Conservation (phyloP, 805 yeast species). For the Isabelozyma heimii region DNA sequence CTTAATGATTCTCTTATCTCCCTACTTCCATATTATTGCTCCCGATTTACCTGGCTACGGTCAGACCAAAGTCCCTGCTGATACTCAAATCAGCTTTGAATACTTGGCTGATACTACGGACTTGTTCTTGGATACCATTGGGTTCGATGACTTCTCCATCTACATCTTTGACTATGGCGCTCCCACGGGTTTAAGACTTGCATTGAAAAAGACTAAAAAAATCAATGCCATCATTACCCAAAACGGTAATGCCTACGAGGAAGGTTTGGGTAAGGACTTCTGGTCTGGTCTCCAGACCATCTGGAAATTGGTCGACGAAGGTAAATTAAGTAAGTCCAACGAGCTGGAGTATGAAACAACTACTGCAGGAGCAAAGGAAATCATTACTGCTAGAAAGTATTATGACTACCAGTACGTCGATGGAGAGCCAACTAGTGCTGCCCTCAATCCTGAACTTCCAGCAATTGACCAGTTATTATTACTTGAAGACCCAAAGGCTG, state of each 20-base stretch:
- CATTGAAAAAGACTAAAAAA: constrained; percentile 25
- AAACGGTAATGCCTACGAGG: constrained; percentile 45
- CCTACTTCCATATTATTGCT: constrained; percentile 37
- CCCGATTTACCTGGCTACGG: constrained; percentile 49
- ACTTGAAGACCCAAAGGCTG: constrained; percentile 16
- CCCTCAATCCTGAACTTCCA: constrained; percentile 30
- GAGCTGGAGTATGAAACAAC: constrained; percentile 8
- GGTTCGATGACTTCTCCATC: constrained; percentile 23
- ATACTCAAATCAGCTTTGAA: constrained; percentile 27
- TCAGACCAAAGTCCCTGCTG: constrained; percentile 25
- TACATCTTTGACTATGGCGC: constrained; percentile 46
- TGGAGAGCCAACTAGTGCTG: constrained; percentile 21
- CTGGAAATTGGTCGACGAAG: constrained; percentile 24
- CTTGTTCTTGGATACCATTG: constrained; percentile 22
- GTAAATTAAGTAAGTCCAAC: constrained; percentile 4
- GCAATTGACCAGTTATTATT: constrained; percentile 26
- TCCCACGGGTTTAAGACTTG: constrained; percentile 39
- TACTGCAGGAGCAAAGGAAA: constrained; percentile 9
- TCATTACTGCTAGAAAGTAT: constrained; percentile 13
- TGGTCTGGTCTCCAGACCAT: constrained; percentile 34
- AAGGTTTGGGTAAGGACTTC: constrained; percentile 34
- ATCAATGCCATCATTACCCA: constrained; percentile 34
- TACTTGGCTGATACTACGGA: constrained; percentile 27
- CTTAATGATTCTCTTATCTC: constrained; percentile 33
- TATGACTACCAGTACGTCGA: constrained; percentile 25